Base-by-base conservation (phyloP, 2,329 filamentous ascomycete genomes). In the Phaeosphaeriaceae sp. region DNA sequence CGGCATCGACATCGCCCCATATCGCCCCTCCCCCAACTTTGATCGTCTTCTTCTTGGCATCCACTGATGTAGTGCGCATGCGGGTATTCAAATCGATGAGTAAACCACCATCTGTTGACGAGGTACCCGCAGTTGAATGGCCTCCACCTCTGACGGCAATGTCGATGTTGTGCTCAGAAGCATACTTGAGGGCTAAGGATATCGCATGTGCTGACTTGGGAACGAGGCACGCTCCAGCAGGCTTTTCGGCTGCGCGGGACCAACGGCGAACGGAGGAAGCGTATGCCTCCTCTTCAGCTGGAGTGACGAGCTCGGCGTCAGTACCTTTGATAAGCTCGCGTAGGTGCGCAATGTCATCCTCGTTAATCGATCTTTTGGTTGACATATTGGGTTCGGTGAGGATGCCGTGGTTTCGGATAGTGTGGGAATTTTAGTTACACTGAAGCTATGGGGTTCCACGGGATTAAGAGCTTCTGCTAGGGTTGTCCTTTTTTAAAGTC, bases 61-160 rank as follows among this genome's bases (percentile, higher is more conserved):
- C 47, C 31, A 57, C 54, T 2, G 53, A 27, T 4, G 51, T 57
- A 19, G 50, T 49, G 36, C 57, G 57, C 54, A 57, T 51, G 19
- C 57, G 47, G 15, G 50, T 57, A 22, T 57, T 60, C 41, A 60
- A 24, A 21, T 60, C 54, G 51, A 60, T 57, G 11, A 60, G 54
- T 15, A 60, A 22, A 17, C 57, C 57, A 15, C 54, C 54, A 17
- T 60, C 51, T 2, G 57, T 60, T n/a, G 57, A 60, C 6, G 57
- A 60, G 7, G 57, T 51, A 21, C 57, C 54, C 25, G 54, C 54
- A 36, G 58, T 60, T 3, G 58, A 60, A 22, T 55, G 54, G 3
- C 58, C 57, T 17, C 58, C 58, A n/a, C 58, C 54, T 20, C 54
- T 60, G 21, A 60, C 45, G 10, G 58, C 58, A 22, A 60, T 49